Evolutionary conservation across 2,329 filamentous ascomycete species (phyloP), one percentile per base, ranked within the genome.

Genomic region (Cordyceps farinosa): DNA sequence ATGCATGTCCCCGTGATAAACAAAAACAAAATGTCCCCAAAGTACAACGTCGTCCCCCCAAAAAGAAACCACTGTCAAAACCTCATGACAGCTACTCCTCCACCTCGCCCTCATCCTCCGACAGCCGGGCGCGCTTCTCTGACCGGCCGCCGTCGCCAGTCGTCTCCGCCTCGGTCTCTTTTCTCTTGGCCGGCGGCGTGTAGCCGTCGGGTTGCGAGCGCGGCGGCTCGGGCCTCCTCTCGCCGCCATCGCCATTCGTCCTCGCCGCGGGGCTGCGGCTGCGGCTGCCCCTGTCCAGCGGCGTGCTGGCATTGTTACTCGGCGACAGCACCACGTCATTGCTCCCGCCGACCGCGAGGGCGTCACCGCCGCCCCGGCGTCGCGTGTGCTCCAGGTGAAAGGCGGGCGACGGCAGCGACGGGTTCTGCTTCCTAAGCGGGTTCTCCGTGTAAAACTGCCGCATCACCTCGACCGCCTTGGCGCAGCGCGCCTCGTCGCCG

Each of bases 401-500:
- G 9, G 79, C 78, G 10, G 84, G 84, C 38, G 83, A 86, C 42
- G 80, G 71, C 74, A 82, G 65, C 70, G 81, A 77, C 59, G 82
- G 78, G 67, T 85, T 83, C 68, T 82, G 78, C 73, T 85, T 86
- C 67, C 79, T 78, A 63, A 87, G 78, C 53, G 86, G 86, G 72
- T 88, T 89, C 73, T 89, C 85, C 48, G 75, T 78, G 72, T 87
- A 89, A 70, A 88, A 88, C 65, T 84, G 86, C 42, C 87, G 85
- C 80, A 97, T 90, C 61, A 91, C 82, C 61, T 90, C 87, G 69
- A 93, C 90, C 4, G 92, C 91, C 69, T 83, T 84, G 48, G 84
- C 78, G 66, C 96, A 90, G 66, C 90, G 86, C 29, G 82, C 80
- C 67, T 94, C 82, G 66, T 87, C 84, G 42, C 92, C 90, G 40